Conservation (phyloP, 2,329 filamentous ascomycete species). For the Amphichorda felina region DNA sequence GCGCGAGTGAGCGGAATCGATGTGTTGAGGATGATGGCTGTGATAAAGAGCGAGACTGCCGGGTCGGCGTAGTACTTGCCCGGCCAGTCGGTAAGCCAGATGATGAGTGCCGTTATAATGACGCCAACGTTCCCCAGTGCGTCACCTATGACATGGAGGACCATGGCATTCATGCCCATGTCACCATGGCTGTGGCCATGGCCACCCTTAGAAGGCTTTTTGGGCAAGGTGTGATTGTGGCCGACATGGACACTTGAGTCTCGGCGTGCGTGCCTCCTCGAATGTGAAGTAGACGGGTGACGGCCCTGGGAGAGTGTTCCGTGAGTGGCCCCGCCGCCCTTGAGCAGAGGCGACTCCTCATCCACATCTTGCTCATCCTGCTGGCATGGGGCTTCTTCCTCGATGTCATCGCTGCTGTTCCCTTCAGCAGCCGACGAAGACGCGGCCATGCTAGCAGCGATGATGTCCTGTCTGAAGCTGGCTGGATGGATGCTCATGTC, state of each 20-base stretch:
- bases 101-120: conserved; percentile 71
- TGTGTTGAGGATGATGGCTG: conserved; percentile 61
- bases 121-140: conserved; percentile 80
- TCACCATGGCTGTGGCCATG: conserved; percentile 73
- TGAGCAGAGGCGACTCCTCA: conserved; percentile 36
- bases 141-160: conserved; percentile 69
- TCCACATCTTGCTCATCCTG: conserved; percentile 29
- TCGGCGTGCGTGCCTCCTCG: conserved; percentile 18
- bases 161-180: conserved; percentile 87
- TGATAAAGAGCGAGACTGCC: conserved; percentile 86
- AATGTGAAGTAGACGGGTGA: neutral
- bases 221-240: conserved; percentile 74
- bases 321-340: conserved; percentile 19
- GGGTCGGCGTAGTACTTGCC: conserved; percentile 87
- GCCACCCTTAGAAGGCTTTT: conserved; percentile 45
- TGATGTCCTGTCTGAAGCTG: conserved; percentile 85
- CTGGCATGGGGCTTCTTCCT: conserved; percentile 29
- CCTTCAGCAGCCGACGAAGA: conserved; percentile 34
- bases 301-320: conserved; percentile 11
- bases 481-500: conserved; percentile 81
- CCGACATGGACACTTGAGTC: conserved; percentile 50
- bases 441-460: conserved; percentile 58
- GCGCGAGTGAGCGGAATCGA: conserved; percentile 70
- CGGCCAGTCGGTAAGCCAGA: conserved; percentile 77
- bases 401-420: conserved; percentile 29